Evolutionary conservation across 441 rosid species (phyloP), one percentile per base, ranked within the genome.

Genomic region (Rhodomyrtus psidioides): DNA sequence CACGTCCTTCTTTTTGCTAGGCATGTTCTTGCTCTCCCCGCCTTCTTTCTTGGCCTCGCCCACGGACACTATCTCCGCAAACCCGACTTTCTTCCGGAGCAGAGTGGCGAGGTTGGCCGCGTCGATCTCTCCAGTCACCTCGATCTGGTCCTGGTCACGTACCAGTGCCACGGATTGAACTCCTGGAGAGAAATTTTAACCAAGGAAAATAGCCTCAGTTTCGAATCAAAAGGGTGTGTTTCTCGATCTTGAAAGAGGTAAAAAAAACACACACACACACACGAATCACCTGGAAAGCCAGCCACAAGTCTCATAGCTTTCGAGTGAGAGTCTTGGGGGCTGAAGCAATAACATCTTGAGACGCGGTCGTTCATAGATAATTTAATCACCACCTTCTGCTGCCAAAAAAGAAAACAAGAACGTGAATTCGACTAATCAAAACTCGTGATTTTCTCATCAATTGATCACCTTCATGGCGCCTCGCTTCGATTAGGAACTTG

Each of bases 331-430:
- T 16, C n/a, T 6, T 12, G 17, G 30, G 62, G 30, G 28, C 7
- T n/a, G 24, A 62, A 62, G 30, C 75, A 62, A 30, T 4, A 0
- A 62, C 30, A 30, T 30, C 44, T 62, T 19, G 75, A 0, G 75
- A 23, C 0, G 3, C 2, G 24, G 13, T 2, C 24, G 21, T 62
- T 30, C 12, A 62, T 30, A 8, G 6, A 0, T 24, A 62, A 12
- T 3, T 30, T 62, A 30, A 62, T 62, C 44, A 62, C 44, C 2
- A 62, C 21, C 75, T 62, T 62, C 0, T 30, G 75, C 44, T 30
- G 21, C 34, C 34, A 34, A 30, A 21, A 17, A 28, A 62, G 30
- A 16, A 60, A 28, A 60, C 70, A 15, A 62, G 44, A 62, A 30
- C 12, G 44, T 30, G 44, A 62, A 62, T 62, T 62, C 12, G 44